These are phyloP conservation scores for Erodium texanum DNA, from an alignment of 441 rosid species.

Conservation along the genomic window DNA sequence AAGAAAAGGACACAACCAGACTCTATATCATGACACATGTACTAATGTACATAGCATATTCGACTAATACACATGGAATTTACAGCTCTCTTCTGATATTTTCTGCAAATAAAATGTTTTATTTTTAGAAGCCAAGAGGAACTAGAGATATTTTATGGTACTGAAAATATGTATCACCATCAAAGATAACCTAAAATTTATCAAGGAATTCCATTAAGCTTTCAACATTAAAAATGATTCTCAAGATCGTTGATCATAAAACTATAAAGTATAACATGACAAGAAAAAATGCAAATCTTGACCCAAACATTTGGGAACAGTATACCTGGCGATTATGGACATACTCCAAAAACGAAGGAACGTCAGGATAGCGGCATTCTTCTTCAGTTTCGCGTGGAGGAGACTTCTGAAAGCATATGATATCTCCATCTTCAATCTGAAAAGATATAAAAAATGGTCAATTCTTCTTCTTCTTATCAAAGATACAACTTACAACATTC, in stretches of 20 bases:
- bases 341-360: conserved; percentile 84
- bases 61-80: neutral
- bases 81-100: neutral
- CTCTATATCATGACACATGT: neutral
- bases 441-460: conserved; percentile 14
- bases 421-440: conserved; percentile 97
- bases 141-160: neutral
- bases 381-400: conserved; percentile 40
- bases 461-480: neutral
- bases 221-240: neutral
- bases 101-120: neutral
- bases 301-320: conserved; percentile 5
- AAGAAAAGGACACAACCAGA: conserved; percentile 1
- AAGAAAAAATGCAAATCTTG: conserved; percentile 2
- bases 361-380: conserved; percentile 59
- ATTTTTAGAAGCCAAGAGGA: neutral
- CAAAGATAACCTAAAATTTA: neutral
- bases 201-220: neutral
- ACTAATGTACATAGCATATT: neutral
- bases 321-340: conserved; percentile 92
- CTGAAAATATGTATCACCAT: neutral
- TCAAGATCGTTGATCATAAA: neutral
- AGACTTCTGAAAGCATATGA: conserved; percentile 86
- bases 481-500: conserved; percentile 14
- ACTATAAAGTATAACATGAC: neutral